Evolutionary conservation across 163 green algal genomes (phyloP).

Genomic region (Chlamydomonas reinhardtii): DNA sequence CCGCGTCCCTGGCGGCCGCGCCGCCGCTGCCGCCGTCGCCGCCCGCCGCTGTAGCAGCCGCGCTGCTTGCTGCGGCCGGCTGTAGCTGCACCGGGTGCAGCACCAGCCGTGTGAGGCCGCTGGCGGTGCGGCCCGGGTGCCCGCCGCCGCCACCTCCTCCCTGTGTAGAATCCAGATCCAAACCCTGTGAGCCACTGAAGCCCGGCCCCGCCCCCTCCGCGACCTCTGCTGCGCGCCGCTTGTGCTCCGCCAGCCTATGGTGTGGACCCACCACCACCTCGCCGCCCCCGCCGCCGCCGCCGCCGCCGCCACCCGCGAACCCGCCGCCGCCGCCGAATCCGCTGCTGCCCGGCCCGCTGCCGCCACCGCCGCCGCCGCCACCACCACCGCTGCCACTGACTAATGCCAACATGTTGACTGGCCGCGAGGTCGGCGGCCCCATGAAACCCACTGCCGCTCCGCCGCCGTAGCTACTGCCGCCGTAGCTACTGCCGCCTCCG

Average conservation of each 20-base stretch:
- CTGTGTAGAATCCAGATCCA: not conserved
- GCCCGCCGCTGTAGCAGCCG: not conserved
- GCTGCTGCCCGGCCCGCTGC: not conserved
- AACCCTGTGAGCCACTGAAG: not conserved
- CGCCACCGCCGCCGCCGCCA: not conserved
- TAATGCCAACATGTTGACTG: conserved; percentile 14
- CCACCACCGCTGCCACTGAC: not conserved
- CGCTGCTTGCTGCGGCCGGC: not conserved
- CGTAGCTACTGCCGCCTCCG: too few relatives aligned
- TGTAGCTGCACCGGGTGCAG: conserved; percentile 49
- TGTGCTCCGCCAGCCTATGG: conserved; percentile 32
- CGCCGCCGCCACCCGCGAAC: not conserved
- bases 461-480: not conserved
- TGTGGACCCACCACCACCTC: conserved; percentile 23
- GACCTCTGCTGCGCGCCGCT: not conserved
- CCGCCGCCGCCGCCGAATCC: not conserved
- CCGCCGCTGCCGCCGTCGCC: not conserved
- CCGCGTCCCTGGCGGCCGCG: conserved; percentile 25
- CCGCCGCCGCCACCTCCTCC: not conserved
- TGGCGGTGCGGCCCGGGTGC: conserved; percentile 7
- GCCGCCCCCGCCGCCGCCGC: not conserved
- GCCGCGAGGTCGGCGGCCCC: not conserved
- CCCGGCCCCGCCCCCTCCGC: not conserved
- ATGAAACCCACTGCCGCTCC: not conserved
- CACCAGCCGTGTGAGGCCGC: conserved; percentile 65